Conservation (phyloP, 2,329 filamentous ascomycete species). For the Colletotrichum abscissum region DNA sequence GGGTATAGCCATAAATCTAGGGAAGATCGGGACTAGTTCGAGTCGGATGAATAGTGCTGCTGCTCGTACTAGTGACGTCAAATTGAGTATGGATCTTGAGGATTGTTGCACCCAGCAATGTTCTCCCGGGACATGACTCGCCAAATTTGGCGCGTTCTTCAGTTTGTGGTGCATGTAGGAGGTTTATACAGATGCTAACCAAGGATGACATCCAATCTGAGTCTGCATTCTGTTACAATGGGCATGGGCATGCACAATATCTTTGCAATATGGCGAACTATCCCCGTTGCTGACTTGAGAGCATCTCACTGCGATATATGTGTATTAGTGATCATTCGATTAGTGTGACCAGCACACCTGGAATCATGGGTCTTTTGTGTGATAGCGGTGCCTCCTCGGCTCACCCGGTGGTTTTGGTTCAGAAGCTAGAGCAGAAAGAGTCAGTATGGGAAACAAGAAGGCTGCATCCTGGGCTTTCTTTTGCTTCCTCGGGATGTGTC, state of each 20-base stretch:
- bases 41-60: background rate
- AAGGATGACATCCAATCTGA: too few relatives aligned
- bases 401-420: too few relatives aligned
- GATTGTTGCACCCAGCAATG: background rate
- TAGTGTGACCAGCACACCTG: background rate
- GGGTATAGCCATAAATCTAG: slow-evolving; percentile 1
- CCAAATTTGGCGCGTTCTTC: background rate
- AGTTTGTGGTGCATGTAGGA: background rate
- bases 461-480: background rate
- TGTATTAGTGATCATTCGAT: background rate
- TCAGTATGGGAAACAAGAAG: background rate
- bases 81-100: background rate
- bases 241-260: background rate
- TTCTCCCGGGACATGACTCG: background rate
- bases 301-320: too few relatives aligned
- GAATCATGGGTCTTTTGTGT: background rate
- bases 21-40: background rate
- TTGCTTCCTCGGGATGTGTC: background rate
- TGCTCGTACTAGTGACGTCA: slow-evolving; percentile 12
- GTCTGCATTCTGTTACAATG: background rate
- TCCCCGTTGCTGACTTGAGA: too few relatives aligned
- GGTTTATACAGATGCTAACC: too few relatives aligned
- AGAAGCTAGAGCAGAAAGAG: background rate
- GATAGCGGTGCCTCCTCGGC: background rate
- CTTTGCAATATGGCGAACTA: too few relatives aligned